Evolutionary conservation across 2,329 filamentous ascomycete genomes (phyloP).

Genomic region (Albifimbria verrucaria): DNA sequence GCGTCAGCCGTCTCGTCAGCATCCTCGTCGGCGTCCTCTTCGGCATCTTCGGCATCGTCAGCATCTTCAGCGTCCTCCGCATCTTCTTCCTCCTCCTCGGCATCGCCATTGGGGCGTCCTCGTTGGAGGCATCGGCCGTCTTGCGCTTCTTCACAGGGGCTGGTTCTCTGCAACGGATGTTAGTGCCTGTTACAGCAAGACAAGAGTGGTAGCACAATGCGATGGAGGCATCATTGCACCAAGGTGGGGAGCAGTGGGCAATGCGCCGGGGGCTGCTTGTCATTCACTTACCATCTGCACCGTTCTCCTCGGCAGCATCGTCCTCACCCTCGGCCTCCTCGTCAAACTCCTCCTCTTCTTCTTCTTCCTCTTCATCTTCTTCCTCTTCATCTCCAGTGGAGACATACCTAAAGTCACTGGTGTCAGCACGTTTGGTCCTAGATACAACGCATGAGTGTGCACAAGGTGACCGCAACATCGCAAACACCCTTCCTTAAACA

Average conservation of each 20-base stretch:
- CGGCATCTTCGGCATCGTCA: slow-evolving; percentile 21
- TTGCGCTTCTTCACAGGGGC: slow-evolving; percentile 52
- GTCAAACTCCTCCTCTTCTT: slow-evolving; percentile 34
- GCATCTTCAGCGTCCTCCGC: slow-evolving; percentile 19
- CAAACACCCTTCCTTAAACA: too few species aligned
- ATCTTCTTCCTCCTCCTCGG: slow-evolving; percentile 30
- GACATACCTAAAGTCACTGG: slow-evolving; percentile 25
- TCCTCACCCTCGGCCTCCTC: slow-evolving; percentile 33
- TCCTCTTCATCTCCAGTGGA: slow-evolving; percentile 38
- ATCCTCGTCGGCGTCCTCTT: slow-evolving; percentile 18
- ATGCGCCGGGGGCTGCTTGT: neutral
- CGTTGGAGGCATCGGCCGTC: slow-evolving; percentile 32
- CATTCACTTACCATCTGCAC: slow-evolving; percentile 30
- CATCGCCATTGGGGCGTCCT: slow-evolving; percentile 31
- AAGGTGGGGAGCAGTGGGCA: too few species aligned
- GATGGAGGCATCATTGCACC: slow-evolving; percentile 12
- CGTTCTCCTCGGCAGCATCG: slow-evolving; percentile 31
- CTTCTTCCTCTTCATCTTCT: slow-evolving; percentile 35
- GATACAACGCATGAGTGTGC: too few species aligned
- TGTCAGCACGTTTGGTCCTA: slow-evolving; percentile 9
- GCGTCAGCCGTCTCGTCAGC: slow-evolving; percentile 18
- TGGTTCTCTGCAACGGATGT: slow-evolving; percentile 26
- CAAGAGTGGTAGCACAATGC: neutral
- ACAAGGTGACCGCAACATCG: too few species aligned
- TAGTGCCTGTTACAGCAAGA: slow-evolving; percentile 1